Evolutionary conservation across 306 rosid genomes (phyloP).

Genomic region (Prunus kanzakura): DNA sequence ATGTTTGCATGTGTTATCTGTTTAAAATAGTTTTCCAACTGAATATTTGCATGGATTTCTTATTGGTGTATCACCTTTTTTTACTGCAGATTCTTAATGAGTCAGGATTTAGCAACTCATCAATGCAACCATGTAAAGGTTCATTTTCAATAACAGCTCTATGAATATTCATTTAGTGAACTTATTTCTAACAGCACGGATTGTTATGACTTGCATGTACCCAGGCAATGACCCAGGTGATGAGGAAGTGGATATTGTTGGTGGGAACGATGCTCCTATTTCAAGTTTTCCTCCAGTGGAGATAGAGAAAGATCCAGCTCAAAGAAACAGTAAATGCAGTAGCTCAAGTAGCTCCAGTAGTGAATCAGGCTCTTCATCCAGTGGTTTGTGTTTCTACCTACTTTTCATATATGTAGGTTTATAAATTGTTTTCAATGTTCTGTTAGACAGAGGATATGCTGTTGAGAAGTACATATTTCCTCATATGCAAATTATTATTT

Average conservation of each 20-base stretch:
- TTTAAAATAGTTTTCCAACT: not conserved
- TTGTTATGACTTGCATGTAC: constrained; percentile 16
- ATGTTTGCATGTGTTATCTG: not conserved
- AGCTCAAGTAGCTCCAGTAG: constrained; percentile 79
- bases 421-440: constrained; percentile 10
- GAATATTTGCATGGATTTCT: constrained; percentile 7
- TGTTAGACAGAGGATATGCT: not conserved
- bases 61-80: constrained; percentile 14
- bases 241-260: constrained; percentile 90
- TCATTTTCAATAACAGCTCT: not conserved
- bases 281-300: constrained; percentile 76
- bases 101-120: constrained; percentile 77
- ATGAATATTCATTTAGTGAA: not conserved
- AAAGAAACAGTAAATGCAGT: constrained; percentile 65
- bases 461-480: not conserved
- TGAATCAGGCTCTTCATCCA: constrained; percentile 83
- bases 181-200: not conserved
- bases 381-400: constrained; percentile 68
- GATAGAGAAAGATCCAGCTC: constrained; percentile 67
- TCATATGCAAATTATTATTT: not conserved
- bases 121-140: constrained; percentile 76
- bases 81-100: constrained; percentile 59
- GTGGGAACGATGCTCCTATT: constrained; percentile 82
- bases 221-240: constrained; percentile 71
- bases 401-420: constrained; percentile 11